Evolutionary conservation across 73 alveolate genomes (phyloP).

Genomic region (Paramecium sexaurelia): DNA sequence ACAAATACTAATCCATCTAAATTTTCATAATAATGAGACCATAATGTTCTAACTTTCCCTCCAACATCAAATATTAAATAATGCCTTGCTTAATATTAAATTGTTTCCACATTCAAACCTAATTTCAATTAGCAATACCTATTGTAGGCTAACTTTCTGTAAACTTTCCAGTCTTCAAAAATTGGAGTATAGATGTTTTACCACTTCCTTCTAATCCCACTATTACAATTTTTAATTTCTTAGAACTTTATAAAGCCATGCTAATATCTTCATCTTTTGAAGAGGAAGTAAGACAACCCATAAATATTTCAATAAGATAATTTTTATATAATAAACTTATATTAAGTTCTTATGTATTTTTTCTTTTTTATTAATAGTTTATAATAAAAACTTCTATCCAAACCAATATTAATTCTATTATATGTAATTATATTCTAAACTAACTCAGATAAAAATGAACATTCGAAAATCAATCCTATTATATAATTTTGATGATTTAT

Average conservation of each 20-base stretch:
- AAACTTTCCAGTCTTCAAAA: slow-evolving; percentile 71
- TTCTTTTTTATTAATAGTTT: too few species aligned
- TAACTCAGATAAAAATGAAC: too few species aligned
- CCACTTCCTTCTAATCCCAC: slow-evolving; percentile 91
- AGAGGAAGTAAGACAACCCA: slow-evolving; percentile 34
- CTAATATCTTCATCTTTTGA: slow-evolving; percentile 7
- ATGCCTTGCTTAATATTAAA: slow-evolving; percentile 4
- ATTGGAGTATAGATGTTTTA: slow-evolving; percentile 80
- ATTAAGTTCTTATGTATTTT: too few species aligned
- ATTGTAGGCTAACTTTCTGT: slow-evolving; percentile 81
- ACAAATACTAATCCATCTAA: slow-evolving; percentile 92
- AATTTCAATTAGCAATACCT: slow-evolving; percentile 70
- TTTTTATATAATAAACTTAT: background rate
- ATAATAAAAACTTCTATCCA: too few species aligned
- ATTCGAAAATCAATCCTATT: too few species aligned
- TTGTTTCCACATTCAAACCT: slow-evolving; percentile 39
- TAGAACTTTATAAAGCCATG: slow-evolving; percentile 22
- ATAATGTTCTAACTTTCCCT: slow-evolving; percentile 82
- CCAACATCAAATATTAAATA: slow-evolving; percentile 93
- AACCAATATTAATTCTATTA: too few species aligned
- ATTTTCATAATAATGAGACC: slow-evolving; percentile 89
- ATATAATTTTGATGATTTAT: too few species aligned
- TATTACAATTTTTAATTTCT: slow-evolving; percentile 77
- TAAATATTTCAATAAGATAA: background rate
- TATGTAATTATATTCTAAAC: too few species aligned